These are phyloP conservation scores for Xanthoceras sorbifolium DNA, from an alignment of 345 rosid species.

Conservation along the genomic window DNA sequence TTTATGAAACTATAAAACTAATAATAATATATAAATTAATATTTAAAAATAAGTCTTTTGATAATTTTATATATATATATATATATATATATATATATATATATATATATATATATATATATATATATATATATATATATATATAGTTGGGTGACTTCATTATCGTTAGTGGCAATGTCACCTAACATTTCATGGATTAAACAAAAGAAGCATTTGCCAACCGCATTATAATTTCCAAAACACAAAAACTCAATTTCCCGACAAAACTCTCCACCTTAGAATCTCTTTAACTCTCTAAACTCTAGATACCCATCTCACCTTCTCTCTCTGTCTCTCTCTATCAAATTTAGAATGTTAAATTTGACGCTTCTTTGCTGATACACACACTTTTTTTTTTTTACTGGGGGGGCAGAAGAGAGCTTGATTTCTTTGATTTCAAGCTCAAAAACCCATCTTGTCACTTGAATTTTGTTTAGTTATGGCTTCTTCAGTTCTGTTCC, in stretches of 20 bases:
- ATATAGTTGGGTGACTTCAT: neutral
- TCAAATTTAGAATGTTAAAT: neutral
- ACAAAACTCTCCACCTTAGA: slow-evolving; percentile 20
- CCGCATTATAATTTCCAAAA: neutral
- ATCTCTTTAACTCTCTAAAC: neutral
- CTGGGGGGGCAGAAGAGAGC: neutral
- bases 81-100: too few species aligned
- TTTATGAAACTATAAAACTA: too few species aligned
- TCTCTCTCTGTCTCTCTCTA: too few species aligned
- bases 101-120: too few species aligned
- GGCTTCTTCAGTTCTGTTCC: slow-evolving; percentile 77
- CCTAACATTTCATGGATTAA: neutral
- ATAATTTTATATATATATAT: too few species aligned
- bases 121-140: too few species aligned
- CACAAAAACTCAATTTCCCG: neutral
- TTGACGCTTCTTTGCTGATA: neutral
- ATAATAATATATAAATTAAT: too few species aligned
- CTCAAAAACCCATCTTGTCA: neutral
- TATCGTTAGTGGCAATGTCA: slow-evolving; percentile 6
- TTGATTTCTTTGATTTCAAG: slow-evolving; percentile 1
- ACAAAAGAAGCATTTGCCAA: neutral
- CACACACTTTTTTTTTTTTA: neutral
- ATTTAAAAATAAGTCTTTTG: too few species aligned
- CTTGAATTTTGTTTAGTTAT: slow-evolving; percentile 25
- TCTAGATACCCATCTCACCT: slow-evolving; percentile 12